Percentiles rank a stretch among this genome's conserved stretches.
These are phyloP conservation scores for Xylariaceae sp. DNA, from an alignment of 2,329 filamentous ascomycete species.

Conservation along the genomic window DNA sequence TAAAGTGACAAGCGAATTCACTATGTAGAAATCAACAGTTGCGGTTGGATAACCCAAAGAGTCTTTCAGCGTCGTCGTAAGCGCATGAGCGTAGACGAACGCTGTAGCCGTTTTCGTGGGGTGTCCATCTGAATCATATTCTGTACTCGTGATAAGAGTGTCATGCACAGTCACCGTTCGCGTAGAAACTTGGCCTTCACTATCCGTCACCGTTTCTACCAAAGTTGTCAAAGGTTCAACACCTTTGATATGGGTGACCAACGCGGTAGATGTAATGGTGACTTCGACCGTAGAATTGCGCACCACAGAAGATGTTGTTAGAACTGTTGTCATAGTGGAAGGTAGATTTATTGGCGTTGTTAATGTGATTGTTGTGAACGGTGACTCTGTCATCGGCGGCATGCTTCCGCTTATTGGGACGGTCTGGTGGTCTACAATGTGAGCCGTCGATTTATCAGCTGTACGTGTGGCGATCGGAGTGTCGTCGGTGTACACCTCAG, in stretches of 20 bases:
- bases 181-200: slow-evolving; percentile 15
- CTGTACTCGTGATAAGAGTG: neutral
- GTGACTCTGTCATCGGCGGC: no score
- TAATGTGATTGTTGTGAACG: slow-evolving; percentile 5
- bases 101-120: slow-evolving; percentile 12
- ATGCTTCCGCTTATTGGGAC: no score
- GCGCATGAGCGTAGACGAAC: slow-evolving; percentile 6
- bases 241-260: slow-evolving; percentile 13
- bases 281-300: slow-evolving; percentile 12
- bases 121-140: slow-evolving; percentile 14
- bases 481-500: no score
- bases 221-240: slow-evolving; percentile 10
- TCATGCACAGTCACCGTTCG: slow-evolving; percentile 11
- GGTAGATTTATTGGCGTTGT: neutral
- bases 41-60: slow-evolving; percentile 19
- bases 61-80: slow-evolving; percentile 17
- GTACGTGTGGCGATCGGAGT: no score
- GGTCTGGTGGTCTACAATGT: no score
- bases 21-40: slow-evolving; percentile 20
- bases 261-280: slow-evolving; percentile 12
- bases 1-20: slow-evolving; percentile 8
- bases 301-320: slow-evolving; percentile 16
- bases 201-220: slow-evolving; percentile 7
- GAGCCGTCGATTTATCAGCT: no score
- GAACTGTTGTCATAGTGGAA: slow-evolving; percentile 15